Evolutionary conservation across 2,329 filamentous ascomycete species (phyloP).

Genomic region (Xylaria sp.): DNA sequence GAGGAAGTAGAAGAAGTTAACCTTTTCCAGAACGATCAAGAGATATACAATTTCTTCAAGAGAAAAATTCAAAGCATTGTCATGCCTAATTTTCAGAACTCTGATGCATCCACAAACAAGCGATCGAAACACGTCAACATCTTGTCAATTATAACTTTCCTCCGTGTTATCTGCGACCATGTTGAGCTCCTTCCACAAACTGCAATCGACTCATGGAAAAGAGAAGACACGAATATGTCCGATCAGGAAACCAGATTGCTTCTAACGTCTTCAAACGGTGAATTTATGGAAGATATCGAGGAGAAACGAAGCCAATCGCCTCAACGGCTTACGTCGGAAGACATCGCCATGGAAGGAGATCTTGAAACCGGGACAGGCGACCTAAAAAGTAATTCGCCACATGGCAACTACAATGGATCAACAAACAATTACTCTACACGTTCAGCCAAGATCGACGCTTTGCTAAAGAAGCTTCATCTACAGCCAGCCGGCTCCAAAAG

Average conservation of each 20-base stretch:
- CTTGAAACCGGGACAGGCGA: background rate
- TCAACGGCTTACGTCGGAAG: background rate
- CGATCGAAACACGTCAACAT: constrained; percentile 1
- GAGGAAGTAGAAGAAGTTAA: constrained; percentile 27
- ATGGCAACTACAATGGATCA: background rate
- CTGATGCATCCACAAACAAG: background rate
- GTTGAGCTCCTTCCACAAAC: constrained; percentile 3
- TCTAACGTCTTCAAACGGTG: background rate
- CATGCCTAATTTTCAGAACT: background rate
- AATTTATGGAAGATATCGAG: background rate
- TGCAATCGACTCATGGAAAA: background rate
- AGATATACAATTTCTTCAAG: constrained; percentile 9
- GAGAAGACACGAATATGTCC: background rate
- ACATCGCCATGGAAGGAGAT: background rate
- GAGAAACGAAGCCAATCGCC: background rate
- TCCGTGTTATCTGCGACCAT: constrained; percentile 16
- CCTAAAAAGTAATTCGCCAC: background rate
- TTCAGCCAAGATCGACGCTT: background rate
- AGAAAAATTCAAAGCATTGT: background rate
- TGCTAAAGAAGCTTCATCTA: background rate
- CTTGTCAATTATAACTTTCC: constrained; percentile 1
- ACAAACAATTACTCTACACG: background rate
- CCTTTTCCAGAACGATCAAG: constrained; percentile 4
- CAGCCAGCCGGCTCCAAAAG: background rate
- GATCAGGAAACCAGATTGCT: background rate